Percentiles rank a stretch among this genome's conserved stretches.
Conservation (phyloP, 352 stramenopile species). For the Nothophytophthora sp. region DNA sequence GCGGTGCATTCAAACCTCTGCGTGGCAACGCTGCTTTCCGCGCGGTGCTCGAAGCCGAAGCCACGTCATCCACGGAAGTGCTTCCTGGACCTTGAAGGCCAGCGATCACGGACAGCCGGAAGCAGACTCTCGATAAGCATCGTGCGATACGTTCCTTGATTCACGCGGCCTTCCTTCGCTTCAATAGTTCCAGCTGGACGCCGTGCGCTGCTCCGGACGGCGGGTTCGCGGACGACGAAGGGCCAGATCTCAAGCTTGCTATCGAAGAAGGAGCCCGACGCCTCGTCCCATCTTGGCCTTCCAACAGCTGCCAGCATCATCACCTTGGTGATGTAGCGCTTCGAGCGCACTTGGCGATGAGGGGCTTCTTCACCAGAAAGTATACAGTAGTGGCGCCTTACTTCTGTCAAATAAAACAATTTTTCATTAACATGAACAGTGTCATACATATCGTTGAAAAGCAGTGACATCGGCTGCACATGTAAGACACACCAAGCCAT, state of each 20-base stretch:
- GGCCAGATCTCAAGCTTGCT: slow-evolving; percentile 10
- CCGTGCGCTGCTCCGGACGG: background rate
- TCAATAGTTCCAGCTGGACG: background rate
- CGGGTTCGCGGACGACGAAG: background rate
- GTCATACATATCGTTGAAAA: slow-evolving; percentile 20
- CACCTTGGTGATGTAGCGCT: slow-evolving; percentile 28
- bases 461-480: background rate
- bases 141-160: background rate
- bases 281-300: slow-evolving; percentile 4
- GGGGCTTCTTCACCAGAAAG: slow-evolving; percentile 9
- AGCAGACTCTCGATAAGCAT: slow-evolving; percentile 1
- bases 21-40: no score
- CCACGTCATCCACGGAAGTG: no score
- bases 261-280: background rate
- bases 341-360: slow-evolving; percentile 8
- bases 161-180: background rate
- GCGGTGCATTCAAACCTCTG: no score
- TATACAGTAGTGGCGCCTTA: slow-evolving; percentile 10
- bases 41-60: no score
- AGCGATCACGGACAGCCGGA: background rate
- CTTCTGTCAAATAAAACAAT: slow-evolving; percentile 25
- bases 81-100: no score
- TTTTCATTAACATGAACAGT: slow-evolving; percentile 26
- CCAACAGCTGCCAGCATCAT: slow-evolving; percentile 30
- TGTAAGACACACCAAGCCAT: slow-evolving; percentile 10